Evolutionary conservation across 2,329 filamentous ascomycete species (phyloP), one percentile per base, ranked within the genome.

Genomic region (Nigrograna mackinnonii): DNA sequence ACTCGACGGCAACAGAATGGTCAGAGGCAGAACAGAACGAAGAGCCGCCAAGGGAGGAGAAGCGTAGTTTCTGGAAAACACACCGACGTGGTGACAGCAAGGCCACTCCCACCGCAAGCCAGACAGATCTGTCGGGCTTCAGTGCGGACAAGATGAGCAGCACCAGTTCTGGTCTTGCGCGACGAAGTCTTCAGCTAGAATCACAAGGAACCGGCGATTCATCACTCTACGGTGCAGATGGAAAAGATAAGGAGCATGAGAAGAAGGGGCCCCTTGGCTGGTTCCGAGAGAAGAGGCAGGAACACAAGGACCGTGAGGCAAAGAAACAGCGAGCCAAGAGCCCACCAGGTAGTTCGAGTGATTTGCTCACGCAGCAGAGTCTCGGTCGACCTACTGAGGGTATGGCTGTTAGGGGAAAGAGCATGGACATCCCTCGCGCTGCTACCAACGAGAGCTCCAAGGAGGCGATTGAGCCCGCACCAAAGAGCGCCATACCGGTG

Each of bases 11-110:
- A 13, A 94, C 92, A 18, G 91, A 95, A 52, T 83, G 85, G 17
- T 95, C 90, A 0, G 91, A 96, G 60, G 64, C 84, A 21, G 91
- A 95, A 49, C 84, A 87, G 47, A 67, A 78, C 7, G 88, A 91
- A 20, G 87, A 90, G 22, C 55, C 68, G 1, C 56, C 62, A 44
- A 64, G 57, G 32, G 55, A 67, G 65, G 24, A 77, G 77, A 74
- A 82, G 12, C 87, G 85, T 58, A 82, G 79, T 44, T 83, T 86
- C 74, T 89, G 90, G 74, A 77, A 91, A 39, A 86, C 89, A 14
- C 84, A 76, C 9, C 60, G 56, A 35, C 60, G 63, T 11, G 64
- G 60, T 21, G 62, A 65, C 22, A 63, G 64, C 41, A 64, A 52
- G 36, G 60, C 59, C 18, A 68, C 64, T 7, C 62, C 64, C 3